These are phyloP conservation scores for Monilinia laxa DNA, from an alignment of 2,329 filamentous ascomycete genomes.

Conservation along the genomic window DNA sequence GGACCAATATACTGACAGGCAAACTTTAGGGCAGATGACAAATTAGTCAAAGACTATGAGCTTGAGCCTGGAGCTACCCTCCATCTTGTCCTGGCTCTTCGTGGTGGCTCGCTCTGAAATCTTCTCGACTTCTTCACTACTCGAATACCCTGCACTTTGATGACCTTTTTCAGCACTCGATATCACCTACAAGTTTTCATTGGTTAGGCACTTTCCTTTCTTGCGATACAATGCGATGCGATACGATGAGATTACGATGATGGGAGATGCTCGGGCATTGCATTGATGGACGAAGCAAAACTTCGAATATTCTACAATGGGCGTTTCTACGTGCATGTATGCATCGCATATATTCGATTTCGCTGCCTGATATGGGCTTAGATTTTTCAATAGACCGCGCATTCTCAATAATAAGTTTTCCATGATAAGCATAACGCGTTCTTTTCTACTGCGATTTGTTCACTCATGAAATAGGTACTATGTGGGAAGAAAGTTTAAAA, in stretches of 20 bases:
- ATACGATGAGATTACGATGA: neutral
- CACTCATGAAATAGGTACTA: neutral
- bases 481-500: neutral
- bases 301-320: neutral
- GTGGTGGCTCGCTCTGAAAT: constrained; percentile 59
- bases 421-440: neutral
- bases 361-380: constrained; percentile 12
- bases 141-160: constrained; percentile 10
- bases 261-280: constrained; percentile 7
- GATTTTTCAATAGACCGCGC: constrained; percentile 17
- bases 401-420: constrained; percentile 3
- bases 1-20: neutral
- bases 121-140: neutral
- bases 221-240: constrained; percentile 5
- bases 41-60: constrained; percentile 85
- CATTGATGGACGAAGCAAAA: constrained; percentile 14
- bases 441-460: neutral
- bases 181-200: constrained; percentile 15
- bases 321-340: constrained; percentile 4
- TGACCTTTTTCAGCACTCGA: constrained; percentile 8
- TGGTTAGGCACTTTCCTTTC: constrained; percentile 6
- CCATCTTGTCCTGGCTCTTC: constrained; percentile 90
- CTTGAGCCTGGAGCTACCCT: constrained; percentile 91
- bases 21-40: constrained; percentile 78
- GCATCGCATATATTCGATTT: constrained; percentile 13